Base-by-base conservation (phyloP, 495 filamentous ascomycete species). In the Aspergillus bertholletiae region DNA sequence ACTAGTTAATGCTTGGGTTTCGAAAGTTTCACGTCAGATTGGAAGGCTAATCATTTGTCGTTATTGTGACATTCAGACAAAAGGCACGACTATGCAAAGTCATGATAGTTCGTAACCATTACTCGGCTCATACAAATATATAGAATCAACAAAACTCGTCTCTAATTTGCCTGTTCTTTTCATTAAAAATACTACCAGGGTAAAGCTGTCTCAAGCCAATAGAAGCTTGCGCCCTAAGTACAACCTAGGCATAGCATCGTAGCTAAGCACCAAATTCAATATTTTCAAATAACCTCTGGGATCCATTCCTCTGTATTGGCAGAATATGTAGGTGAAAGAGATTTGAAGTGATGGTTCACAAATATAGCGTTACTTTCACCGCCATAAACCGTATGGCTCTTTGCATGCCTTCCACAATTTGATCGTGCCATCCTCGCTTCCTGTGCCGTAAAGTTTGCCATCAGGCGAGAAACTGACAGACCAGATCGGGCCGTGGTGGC, bases 401-500 rank as follows among this genome's bases (percentile, higher is more conserved):
- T 75, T 72, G 55, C 83, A 84, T 28, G 85, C 86, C 70, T 89
- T 89, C 86, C 86, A 88, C 76, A 98, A 76, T 72, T 97, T 98
- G 65, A 98, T 92, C 0, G 94, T 98, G 39, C 94, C 94, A 67
- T 98, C 94, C 63, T 98, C 94, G 39, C 92, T 96, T 23, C 92
- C 94, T 1, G 95, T 97, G 7, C 90, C 93, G 68, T 96, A 98
- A 12, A 97, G 72, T 68, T 93, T 96, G 24, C 91, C 92, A 69
- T 97, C 92, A 1, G 94, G 94, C 9, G 90, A 93, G 73, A 97
- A 97, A 50, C 84, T 85, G 49, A 95, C 82, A 18, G 89, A 94
- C 95, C 94, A 97, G 53, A 97, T 92, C 9, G 92, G 92, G 12
- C 95, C 94, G 66, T 98, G 94, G 65, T 97, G 95, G 20, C 94